Percentiles rank a stretch among this genome's conserved stretches.
Evolutionary conservation across 805 yeast species (phyloP).

Genomic region (Lipomyces lipofer): DNA sequence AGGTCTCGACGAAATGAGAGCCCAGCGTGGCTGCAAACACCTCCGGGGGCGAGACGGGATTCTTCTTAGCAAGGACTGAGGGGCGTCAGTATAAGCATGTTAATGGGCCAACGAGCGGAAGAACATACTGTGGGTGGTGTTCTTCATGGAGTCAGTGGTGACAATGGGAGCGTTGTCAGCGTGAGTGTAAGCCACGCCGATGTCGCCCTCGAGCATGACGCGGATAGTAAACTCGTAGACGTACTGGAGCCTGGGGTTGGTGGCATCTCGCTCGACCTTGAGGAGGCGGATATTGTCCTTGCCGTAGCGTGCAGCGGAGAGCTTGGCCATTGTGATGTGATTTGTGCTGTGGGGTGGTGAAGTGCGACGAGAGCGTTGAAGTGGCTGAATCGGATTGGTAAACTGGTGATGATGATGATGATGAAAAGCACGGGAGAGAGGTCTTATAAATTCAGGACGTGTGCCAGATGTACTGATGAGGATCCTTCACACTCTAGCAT

Average conservation of each 20-base stretch:
- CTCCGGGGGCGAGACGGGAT: slow-evolving; percentile 84
- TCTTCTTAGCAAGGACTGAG: slow-evolving; percentile 71
- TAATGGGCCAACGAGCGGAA: not conserved
- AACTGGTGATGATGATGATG: not conserved
- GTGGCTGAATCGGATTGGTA: not conserved
- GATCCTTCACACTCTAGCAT: too few relatives aligned
- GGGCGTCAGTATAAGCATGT: not conserved
- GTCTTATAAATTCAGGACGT: too few relatives aligned
- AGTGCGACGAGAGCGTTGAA: not conserved
- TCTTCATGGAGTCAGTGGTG: slow-evolving; percentile 56
- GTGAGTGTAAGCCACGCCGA: slow-evolving; percentile 77
- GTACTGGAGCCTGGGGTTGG: slow-evolving; percentile 69
- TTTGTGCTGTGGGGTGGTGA: not conserved
- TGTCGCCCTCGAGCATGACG: slow-evolving; percentile 72
- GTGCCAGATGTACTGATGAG: too few relatives aligned
- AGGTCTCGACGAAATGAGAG: slow-evolving; percentile 74
- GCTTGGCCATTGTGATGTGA: slow-evolving; percentile 20
- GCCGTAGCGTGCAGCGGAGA: slow-evolving; percentile 69
- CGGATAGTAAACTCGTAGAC: slow-evolving; percentile 82
- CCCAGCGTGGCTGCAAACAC: slow-evolving; percentile 83
- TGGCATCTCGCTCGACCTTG: slow-evolving; percentile 78
- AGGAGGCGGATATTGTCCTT: slow-evolving; percentile 90
- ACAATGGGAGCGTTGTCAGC: slow-evolving; percentile 89
- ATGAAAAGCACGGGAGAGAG: too few relatives aligned
- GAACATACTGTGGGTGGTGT: slow-evolving; percentile 25